These are phyloP conservation scores for Luvunga scandens DNA, from an alignment of 345 rosid genomes.

Conservation along the genomic window DNA sequence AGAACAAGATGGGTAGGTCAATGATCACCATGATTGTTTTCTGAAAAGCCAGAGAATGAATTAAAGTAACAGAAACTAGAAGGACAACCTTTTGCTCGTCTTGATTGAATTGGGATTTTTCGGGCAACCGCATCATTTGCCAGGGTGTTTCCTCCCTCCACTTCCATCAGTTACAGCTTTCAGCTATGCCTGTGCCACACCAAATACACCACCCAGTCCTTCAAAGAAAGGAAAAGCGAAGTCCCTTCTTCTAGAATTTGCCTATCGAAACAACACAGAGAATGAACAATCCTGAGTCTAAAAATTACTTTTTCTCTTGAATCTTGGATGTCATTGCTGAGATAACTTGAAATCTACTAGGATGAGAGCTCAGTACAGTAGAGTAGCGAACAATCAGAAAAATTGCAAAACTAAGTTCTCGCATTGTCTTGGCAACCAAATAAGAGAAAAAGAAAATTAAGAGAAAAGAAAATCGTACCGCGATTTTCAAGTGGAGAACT, in stretches of 20 bases:
- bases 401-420: not conserved
- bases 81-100: conserved; percentile 36
- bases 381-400: not conserved
- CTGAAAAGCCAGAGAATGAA: conserved; percentile 5
- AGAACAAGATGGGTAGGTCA: not conserved
- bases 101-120: conserved; percentile 30
- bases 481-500: not conserved
- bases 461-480: conserved; percentile 14
- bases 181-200: not conserved
- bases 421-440: not conserved
- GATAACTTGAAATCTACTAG: not conserved
- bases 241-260: not conserved
- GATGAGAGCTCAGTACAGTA: not conserved
- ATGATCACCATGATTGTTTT: not conserved
- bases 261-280: not conserved
- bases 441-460: not conserved
- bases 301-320: not conserved
- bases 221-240: not conserved
- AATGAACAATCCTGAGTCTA: not conserved
- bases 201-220: conserved; percentile 1
- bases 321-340: not conserved
- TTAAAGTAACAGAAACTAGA: not conserved
- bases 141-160: conserved; percentile 31
- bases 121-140: conserved; percentile 23
- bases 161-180: conserved; percentile 33